Percentiles rank a stretch among this genome's conserved stretches.
phyloP scores from a whole-genome alignment of 2,329 filamentous ascomycete genomes.

The Purpureocillium takamizusanense region DNA sequence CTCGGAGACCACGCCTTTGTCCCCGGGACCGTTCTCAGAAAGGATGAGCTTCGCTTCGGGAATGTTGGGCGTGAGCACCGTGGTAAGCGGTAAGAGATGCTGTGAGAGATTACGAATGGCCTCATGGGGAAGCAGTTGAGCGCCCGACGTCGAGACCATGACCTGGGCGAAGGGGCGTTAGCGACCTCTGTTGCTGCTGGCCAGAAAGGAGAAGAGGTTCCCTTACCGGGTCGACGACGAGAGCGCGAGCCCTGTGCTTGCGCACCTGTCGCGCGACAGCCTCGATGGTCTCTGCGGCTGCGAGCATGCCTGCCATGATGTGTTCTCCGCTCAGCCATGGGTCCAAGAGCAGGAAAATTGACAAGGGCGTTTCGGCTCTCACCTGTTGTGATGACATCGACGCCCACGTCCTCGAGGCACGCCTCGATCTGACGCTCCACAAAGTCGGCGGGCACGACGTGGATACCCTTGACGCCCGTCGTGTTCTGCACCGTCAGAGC shows the following conservation, averaged over 20 bases:
- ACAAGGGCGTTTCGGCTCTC: conserved; percentile 14
- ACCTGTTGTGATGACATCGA: conserved; percentile 92
- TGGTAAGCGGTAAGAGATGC: conserved; percentile 55
- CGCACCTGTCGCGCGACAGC: conserved; percentile 21
- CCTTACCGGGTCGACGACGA: conserved; percentile 30
- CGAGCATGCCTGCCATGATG: conserved; percentile 35
- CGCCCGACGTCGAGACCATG: conserved; percentile 82
- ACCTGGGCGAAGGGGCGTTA: conserved; percentile 45
- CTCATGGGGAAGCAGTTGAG: conserved; percentile 54
- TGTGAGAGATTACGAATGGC: conserved; percentile 53
- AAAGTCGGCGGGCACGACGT: conserved; percentile 69
- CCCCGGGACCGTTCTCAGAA: conserved; percentile 25
- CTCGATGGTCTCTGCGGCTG: conserved; percentile 25
- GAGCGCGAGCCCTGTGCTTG: conserved; percentile 18
- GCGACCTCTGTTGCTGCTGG: no score
- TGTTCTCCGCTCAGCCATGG: no score
- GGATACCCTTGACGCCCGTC: conserved; percentile 70
- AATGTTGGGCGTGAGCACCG: conserved; percentile 67
- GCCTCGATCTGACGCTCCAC: conserved; percentile 79
- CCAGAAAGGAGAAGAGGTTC: no score
- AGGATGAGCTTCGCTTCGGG: conserved; percentile 64
- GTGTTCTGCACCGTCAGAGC: conserved; percentile 97
- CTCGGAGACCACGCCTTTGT: no score
- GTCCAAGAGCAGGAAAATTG: no score
- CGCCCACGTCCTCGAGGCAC: conserved; percentile 72